These are phyloP conservation scores for Ulota crispa DNA, from an alignment of 225 moss, liverwort and hornwort species.

Conservation along the genomic window DNA sequence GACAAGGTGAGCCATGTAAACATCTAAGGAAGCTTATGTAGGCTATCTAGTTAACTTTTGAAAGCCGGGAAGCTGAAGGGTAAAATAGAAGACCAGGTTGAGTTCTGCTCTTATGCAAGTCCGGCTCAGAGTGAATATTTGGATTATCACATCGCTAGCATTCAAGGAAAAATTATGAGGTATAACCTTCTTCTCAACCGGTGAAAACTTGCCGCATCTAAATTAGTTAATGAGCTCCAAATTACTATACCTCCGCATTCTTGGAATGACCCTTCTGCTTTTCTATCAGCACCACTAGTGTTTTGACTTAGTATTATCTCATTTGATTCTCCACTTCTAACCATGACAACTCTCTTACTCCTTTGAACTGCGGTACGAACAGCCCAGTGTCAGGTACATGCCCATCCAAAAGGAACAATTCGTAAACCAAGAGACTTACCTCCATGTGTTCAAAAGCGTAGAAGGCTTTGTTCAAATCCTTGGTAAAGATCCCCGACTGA, in stretches of 20 bases:
- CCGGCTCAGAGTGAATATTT: background rate
- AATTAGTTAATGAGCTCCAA: background rate
- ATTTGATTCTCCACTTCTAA: background rate
- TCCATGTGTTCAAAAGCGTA: constrained; percentile 90
- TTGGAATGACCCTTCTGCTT: background rate
- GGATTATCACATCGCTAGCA: background rate
- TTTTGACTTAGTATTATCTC: background rate
- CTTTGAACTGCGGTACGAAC: background rate
- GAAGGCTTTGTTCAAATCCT: constrained; percentile 90
- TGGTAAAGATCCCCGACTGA: constrained; percentile 81
- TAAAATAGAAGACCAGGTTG: background rate
- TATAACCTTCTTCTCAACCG: background rate
- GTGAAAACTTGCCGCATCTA: background rate
- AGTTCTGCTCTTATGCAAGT: background rate
- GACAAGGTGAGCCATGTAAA: background rate
- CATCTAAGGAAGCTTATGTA: background rate
- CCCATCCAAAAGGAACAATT: background rate
- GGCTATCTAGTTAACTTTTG: background rate
- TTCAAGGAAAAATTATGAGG: background rate
- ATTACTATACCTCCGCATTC: background rate
- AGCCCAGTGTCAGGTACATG: background rate
- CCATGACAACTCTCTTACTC: background rate
- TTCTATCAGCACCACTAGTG: background rate
- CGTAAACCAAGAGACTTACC: constrained; percentile 33
- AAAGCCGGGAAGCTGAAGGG: background rate